A percentile compares a stretch with the other conserved stretches of the same genome.
These are phyloP conservation scores for Nigrograna mackinnonii DNA, from an alignment of 2,329 filamentous ascomycete species.

Conservation along the genomic window DNA sequence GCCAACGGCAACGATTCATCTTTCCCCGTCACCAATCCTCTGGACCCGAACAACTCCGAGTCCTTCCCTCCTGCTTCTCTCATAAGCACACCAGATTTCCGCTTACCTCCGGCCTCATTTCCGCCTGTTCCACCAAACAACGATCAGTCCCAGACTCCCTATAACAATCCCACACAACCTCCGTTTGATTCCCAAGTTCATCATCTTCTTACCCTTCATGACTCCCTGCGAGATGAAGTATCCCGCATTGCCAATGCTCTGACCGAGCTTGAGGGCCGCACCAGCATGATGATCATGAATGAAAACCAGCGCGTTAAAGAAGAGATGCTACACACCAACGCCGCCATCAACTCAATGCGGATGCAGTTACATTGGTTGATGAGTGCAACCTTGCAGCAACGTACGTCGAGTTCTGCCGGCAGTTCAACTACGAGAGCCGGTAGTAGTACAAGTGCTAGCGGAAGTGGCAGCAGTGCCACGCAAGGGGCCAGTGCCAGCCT, in stretches of 20 bases:
- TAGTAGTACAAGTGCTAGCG: slow-evolving; percentile 22
- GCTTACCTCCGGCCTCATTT: slow-evolving; percentile 36
- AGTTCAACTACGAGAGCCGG: slow-evolving; percentile 26
- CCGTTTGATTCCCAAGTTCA: slow-evolving; percentile 55
- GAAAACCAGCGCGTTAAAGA: slow-evolving; percentile 65
- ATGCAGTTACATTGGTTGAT: slow-evolving; percentile 68
- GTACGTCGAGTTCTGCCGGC: slow-evolving; percentile 25
- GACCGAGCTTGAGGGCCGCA: slow-evolving; percentile 62
- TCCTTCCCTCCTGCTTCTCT: slow-evolving; percentile 38
- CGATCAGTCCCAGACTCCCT: slow-evolving; percentile 21
- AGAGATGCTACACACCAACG: slow-evolving; percentile 64
- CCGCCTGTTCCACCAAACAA: slow-evolving; percentile 27
- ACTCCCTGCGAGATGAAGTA: slow-evolving; percentile 64
- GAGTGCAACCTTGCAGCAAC: slow-evolving; percentile 56
- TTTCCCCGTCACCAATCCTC: slow-evolving; percentile 34
- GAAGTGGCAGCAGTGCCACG: slow-evolving; percentile 24
- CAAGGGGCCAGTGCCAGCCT: slow-evolving; percentile 19
- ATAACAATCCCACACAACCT: no score
- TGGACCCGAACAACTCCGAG: slow-evolving; percentile 34
- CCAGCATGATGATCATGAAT: slow-evolving; percentile 66
- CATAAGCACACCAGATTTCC: slow-evolving; percentile 32
- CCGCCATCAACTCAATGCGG: slow-evolving; percentile 60
- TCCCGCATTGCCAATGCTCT: slow-evolving; percentile 58
- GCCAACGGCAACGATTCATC: slow-evolving; percentile 33
- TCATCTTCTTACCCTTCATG: slow-evolving; percentile 64